A percentile compares a stretch with the other conserved stretches of the same genome.
Conservation (phyloP, 78 protist genomes). For the Dictyostelium brefeldianum region DNA sequence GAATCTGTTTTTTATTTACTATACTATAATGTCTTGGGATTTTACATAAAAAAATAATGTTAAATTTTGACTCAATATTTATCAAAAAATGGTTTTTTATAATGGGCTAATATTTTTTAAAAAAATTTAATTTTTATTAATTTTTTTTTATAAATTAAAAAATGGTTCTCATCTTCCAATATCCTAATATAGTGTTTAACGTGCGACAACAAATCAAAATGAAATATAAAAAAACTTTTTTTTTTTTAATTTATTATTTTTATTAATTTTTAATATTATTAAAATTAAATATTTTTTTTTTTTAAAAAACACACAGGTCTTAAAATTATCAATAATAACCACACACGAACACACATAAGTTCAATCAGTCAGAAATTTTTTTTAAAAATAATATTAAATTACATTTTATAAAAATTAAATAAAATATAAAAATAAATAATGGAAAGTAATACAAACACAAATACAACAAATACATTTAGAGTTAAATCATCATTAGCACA, state of each 20-base stretch:
- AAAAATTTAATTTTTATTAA: background rate
- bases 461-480: constrained; percentile 30
- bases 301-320: background rate
- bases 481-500: constrained; percentile 94
- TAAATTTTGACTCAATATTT: too few species aligned
- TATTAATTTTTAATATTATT: background rate
- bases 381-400: too few species aligned
- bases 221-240: background rate
- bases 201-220: too few species aligned
- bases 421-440: background rate
- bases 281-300: background rate
- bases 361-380: too few species aligned
- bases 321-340: background rate
- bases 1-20: too few species aligned
- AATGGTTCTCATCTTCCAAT: background rate
- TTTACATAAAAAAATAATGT: too few species aligned
- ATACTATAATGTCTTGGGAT: too few species aligned
- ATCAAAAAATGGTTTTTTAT: too few species aligned
- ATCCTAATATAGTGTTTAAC: too few species aligned
- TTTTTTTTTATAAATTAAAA: too few species aligned
- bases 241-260: background rate
- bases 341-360: background rate
- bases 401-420: background rate
- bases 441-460: background rate
- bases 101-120: too few species aligned